Conservation (phyloP, 2,329 filamentous ascomycete genomes). For the Diplodia seriata region DNA sequence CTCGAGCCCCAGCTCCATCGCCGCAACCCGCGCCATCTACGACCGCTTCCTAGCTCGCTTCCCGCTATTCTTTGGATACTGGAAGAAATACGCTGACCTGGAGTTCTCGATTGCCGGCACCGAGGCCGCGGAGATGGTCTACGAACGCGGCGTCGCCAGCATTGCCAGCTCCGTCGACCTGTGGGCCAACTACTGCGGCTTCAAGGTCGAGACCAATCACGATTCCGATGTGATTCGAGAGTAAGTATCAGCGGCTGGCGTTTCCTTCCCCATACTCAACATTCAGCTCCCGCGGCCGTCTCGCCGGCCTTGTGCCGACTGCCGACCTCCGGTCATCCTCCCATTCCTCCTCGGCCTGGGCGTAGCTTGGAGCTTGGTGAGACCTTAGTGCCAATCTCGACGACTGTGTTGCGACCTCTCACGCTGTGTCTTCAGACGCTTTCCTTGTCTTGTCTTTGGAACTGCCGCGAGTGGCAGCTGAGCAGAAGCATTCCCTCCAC, state of each 20-base stretch:
- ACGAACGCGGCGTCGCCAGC: conserved; percentile 92
- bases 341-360: conserved; percentile 26
- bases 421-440: conserved; percentile 50
- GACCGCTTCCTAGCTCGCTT: conserved; percentile 95
- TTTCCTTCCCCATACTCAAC: conserved; percentile 33
- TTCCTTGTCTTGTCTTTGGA: conserved; percentile 49
- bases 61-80: conserved; percentile 94
- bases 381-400: conserved; percentile 36
- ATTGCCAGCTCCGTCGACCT: conserved; percentile 93
- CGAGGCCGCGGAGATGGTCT: conserved; percentile 97
- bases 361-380: conserved; percentile 36
- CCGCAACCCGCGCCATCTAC: conserved; percentile 84
- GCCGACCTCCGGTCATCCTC: conserved; percentile 44
- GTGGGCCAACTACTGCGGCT: conserved; percentile 96
- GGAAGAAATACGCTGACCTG: conserved; percentile 98
- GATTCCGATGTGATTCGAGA: conserved; percentile 96
- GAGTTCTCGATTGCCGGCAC: conserved; percentile 97
- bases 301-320: conserved; percentile 24
- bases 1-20: conserved; percentile 91
- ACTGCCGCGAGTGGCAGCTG: conserved; percentile 32
- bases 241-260: conserved; percentile 74
- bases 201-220: conserved; percentile 98
- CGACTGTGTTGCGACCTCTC: conserved; percentile 35
- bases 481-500: conserved; percentile 26
- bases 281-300: conserved; percentile 31